A percentile compares a stretch with the other conserved stretches of the same genome.
Evolutionary conservation across 2,329 filamentous ascomycete species (phyloP).

Genomic region (Colletotrichum truncatum): DNA sequence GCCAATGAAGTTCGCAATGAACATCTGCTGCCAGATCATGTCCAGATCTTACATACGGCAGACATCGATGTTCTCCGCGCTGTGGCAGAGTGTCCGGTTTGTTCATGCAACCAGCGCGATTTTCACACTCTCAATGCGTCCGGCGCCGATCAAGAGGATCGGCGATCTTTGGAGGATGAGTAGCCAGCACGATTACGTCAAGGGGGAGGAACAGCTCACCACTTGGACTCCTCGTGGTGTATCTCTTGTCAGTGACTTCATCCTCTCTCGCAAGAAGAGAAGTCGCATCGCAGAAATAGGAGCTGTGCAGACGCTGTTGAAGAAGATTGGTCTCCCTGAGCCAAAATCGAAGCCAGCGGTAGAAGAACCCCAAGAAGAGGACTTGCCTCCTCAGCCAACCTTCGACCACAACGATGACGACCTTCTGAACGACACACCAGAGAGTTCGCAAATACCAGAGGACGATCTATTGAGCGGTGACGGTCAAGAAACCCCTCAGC

Average conservation of each 20-base stretch:
- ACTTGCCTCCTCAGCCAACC: slow-evolving; percentile 46
- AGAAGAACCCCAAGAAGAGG: slow-evolving; percentile 47
- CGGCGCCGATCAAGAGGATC: slow-evolving; percentile 88
- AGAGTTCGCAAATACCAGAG: slow-evolving; percentile 55
- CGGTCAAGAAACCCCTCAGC: slow-evolving; percentile 33
- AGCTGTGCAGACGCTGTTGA: slow-evolving; percentile 73
- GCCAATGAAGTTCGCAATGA: slow-evolving; percentile 86
- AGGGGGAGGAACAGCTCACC: slow-evolving; percentile 87
- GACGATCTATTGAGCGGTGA: slow-evolving; percentile 39
- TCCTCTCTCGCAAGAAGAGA: slow-evolving; percentile 77
- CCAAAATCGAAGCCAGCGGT: slow-evolving; percentile 43
- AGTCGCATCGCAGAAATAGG: slow-evolving; percentile 83
- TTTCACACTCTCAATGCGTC: slow-evolving; percentile 87
- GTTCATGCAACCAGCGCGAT: slow-evolving; percentile 88
- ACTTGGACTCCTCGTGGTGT: slow-evolving; percentile 91
- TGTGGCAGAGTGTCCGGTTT: slow-evolving; percentile 87
- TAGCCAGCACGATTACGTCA: slow-evolving; percentile 93
- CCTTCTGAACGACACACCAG: slow-evolving; percentile 65
- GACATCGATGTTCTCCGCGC: slow-evolving; percentile 83
- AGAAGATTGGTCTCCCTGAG: slow-evolving; percentile 62
- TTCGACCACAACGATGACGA: slow-evolving; percentile 64
- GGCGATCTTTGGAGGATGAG: slow-evolving; percentile 97
- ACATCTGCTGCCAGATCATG: slow-evolving; percentile 84
- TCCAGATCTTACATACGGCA: slow-evolving; percentile 86
- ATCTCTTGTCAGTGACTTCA: slow-evolving; percentile 89